Conservation (phyloP, 1,284 basidiomycete species). For the Ustilago vetiveriae region DNA sequence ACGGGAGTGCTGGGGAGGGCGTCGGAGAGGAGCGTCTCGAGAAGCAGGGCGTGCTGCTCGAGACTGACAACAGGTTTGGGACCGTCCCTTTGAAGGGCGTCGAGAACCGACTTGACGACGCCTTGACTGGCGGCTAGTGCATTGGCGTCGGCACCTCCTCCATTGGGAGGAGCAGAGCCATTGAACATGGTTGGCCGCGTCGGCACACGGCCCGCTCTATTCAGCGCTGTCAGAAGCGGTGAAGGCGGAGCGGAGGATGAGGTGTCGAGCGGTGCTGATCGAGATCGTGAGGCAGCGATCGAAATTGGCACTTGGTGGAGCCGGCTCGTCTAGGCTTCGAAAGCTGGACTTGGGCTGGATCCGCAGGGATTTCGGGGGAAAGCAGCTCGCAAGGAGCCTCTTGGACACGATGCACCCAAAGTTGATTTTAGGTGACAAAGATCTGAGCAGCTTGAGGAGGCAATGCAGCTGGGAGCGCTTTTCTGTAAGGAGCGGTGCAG, state of each 20-base stretch:
- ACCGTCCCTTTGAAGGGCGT: slow-evolving; percentile 72
- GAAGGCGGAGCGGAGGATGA: slow-evolving; percentile 1
- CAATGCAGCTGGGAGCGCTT: too few species aligned
- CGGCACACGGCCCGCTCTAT: slow-evolving; percentile 29
- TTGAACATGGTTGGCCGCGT: slow-evolving; percentile 50
- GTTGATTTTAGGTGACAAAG: too few species aligned
- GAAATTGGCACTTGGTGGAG: too few species aligned
- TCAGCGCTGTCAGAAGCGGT: slow-evolving; percentile 70
- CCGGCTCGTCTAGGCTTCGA: too few species aligned
- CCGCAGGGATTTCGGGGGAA: too few species aligned
- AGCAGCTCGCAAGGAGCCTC: too few species aligned
- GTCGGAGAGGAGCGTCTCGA: slow-evolving; percentile 67
- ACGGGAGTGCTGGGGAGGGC: slow-evolving; percentile 44
- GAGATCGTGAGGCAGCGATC: too few species aligned
- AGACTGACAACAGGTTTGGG: slow-evolving; percentile 77
- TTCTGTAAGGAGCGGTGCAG: too few species aligned
- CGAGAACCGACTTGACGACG: slow-evolving; percentile 74
- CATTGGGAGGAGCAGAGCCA: slow-evolving; percentile 47
- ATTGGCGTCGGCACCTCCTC: slow-evolving; percentile 34
- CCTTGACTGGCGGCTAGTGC: slow-evolving; percentile 45
- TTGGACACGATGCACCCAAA: too few species aligned
- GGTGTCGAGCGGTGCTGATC: too few species aligned
- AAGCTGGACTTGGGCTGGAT: too few species aligned
- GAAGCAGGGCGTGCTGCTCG: slow-evolving; percentile 80
- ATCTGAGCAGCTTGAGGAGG: too few species aligned